Evolutionary conservation across 164 flowering plant species (phyloP).

Genomic region (Berberis thunbergii): DNA sequence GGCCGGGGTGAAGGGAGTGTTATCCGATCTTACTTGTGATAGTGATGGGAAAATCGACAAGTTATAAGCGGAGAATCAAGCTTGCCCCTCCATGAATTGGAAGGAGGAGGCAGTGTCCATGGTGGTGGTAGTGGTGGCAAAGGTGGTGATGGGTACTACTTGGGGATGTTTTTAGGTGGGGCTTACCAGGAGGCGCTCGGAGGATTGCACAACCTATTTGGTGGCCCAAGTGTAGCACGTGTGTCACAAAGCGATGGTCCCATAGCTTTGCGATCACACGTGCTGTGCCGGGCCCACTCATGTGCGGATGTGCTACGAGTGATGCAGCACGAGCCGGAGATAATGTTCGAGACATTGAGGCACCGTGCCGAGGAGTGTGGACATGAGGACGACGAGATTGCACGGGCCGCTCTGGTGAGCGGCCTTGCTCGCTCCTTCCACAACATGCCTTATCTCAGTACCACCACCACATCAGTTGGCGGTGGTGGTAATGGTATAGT

Average conservation of each 20-base stretch:
- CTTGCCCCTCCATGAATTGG: conserved; percentile 77
- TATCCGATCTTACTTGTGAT: conserved; percentile 94
- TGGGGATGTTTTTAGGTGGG: conserved; percentile 99
- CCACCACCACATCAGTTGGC: neutral
- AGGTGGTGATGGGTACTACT: conserved; percentile 33
- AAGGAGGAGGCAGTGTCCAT: conserved; percentile 18
- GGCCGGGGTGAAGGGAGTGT: conserved; percentile 53
- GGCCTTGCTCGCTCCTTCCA: conserved; percentile 62
- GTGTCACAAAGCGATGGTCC: conserved; percentile 81
- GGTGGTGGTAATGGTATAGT: conserved; percentile 24
- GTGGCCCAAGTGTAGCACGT: conserved; percentile 93
- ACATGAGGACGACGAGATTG: conserved; percentile 13
- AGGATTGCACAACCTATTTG: conserved; percentile 91
- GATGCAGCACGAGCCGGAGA: conserved; percentile 99
- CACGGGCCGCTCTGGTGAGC: conserved; percentile 29
- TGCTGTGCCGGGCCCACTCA: conserved; percentile 73
- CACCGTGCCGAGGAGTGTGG: conserved; percentile 65
- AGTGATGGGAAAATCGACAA: conserved; percentile 93
- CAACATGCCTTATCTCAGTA: conserved; percentile 72
- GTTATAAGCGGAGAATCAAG: conserved; percentile 83
- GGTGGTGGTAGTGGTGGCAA: conserved; percentile 7
- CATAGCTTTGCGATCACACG: conserved; percentile 86
- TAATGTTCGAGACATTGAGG: conserved; percentile 93
- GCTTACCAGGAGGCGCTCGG: conserved; percentile 99
- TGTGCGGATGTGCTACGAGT: conserved; percentile 79